Conservation (phyloP, 108 stramenopile genomes). For the Skeletonema potamos region DNA sequence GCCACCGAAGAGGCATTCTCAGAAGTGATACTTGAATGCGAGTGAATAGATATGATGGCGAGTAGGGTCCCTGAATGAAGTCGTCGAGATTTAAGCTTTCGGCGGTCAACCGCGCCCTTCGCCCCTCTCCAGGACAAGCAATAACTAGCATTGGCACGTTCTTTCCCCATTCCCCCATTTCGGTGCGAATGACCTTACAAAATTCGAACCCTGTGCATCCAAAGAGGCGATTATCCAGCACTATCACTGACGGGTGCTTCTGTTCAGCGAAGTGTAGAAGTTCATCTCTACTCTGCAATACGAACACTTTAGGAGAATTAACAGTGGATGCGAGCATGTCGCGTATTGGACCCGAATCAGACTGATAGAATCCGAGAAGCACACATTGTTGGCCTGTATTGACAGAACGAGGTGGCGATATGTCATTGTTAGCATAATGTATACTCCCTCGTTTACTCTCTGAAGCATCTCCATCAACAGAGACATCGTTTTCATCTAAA, state of each 20-base stretch:
- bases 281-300: constrained; percentile 5
- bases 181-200: constrained; percentile 13
- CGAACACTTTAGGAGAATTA: background rate
- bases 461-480: background rate
- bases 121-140: background rate
- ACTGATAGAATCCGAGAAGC: constrained; percentile 13
- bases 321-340: constrained; percentile 6
- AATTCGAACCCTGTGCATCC: constrained; percentile 19
- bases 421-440: background rate
- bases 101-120: background rate
- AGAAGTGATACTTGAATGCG: constrained; percentile 29
- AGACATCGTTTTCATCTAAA: constrained; percentile 1
- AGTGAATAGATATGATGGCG: constrained; percentile 15
- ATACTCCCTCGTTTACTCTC: background rate
- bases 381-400: constrained; percentile 17
- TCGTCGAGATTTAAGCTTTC: background rate
- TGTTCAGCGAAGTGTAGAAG: constrained; percentile 12
- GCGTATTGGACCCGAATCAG: constrained; percentile 17
- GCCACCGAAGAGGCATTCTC: constrained; percentile 30
- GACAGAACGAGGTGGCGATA: constrained; percentile 2
- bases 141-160: constrained; percentile 24
- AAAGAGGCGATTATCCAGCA: constrained; percentile 7
- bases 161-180: constrained; percentile 30
- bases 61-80: constrained; percentile 15
- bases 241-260: constrained; percentile 18